Conservation (phyloP, 495 filamentous ascomycete genomes). For the Hypoxylon fuscum region DNA sequence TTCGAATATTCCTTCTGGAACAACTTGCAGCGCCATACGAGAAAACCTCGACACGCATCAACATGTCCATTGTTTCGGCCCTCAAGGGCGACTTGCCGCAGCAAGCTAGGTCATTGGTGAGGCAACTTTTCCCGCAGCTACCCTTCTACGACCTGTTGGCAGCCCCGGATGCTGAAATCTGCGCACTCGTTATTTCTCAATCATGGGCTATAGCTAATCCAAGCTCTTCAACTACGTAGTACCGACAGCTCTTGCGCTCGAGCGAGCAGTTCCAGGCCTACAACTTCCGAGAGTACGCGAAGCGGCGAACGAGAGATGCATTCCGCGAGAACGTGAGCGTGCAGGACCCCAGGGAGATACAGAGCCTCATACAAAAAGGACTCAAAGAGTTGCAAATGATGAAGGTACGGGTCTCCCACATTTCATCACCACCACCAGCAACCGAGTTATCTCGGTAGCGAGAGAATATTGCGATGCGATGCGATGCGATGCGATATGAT, state of each 20-base stretch:
- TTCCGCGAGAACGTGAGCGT: constrained; percentile 81
- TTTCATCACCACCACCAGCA: neutral
- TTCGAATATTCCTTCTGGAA: too few relatives aligned
- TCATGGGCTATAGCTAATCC: constrained; percentile 5
- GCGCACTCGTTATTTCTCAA: neutral
- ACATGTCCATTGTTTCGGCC: constrained; percentile 59
- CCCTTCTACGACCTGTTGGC: constrained; percentile 1
- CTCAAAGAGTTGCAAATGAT: constrained; percentile 86
- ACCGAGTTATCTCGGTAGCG: neutral
- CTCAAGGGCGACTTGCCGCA: constrained; percentile 71
- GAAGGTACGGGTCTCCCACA: constrained; percentile 72
- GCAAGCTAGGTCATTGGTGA: constrained; percentile 76
- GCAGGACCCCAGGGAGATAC: constrained; percentile 76
- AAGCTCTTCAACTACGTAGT: constrained; percentile 58
- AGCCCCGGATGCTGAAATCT: neutral
- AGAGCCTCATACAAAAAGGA: constrained; percentile 89
- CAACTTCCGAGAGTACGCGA: constrained; percentile 98
- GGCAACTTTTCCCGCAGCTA: constrained; percentile 35
- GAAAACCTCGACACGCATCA: constrained; percentile 16
- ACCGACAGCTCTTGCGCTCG: constrained; percentile 90
- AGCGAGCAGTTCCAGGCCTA: constrained; percentile 88
- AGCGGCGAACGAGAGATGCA: constrained; percentile 83
- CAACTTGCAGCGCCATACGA: neutral
- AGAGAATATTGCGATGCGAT: neutral
- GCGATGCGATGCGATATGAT: neutral